Evolutionary conservation across 768 basidiomycete species (phyloP), one percentile per base, ranked within the genome.

Genomic region (Lentinula sp.): DNA sequence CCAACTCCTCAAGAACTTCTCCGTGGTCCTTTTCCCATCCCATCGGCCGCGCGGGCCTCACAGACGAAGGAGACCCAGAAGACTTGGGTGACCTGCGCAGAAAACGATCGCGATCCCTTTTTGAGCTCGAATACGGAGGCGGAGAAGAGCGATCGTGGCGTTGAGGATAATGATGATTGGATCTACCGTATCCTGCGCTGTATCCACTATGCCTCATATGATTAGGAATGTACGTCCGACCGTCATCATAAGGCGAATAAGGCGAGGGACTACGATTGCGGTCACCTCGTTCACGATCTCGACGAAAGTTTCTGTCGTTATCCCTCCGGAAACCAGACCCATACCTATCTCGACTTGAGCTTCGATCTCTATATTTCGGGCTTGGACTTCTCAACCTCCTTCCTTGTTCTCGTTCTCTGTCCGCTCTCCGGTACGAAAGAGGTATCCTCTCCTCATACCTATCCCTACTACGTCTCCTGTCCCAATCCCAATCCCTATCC

Each of bases 1-100:
- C 78, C 46, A 93, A 76, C 65, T 75, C 80, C 40, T 78, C 77
- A 46, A 81, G 63, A 6, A 87, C 76, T 37, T 70, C 71, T 42
- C 70, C 71, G 50, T 74, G 71, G 51, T 75, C 70, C 70, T 71
- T 74, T 65, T 75, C 71, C 66, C 70, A 68, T 56, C 74, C 74
- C 43, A 40, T 55, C 59, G 23, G 57, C 59, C 34, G 58, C 37
- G 18, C n/a, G 55, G 53, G 28, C 58, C 52, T 43, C 51, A 48
- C 31, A 63, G 56, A 34, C 5, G 74, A 74, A 16, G 71, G 73
- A 56, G 76, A 76, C 28, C 73, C 69, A 21, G 74, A 37, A 60
- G 48, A 5, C 50, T 54, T 18, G n/a, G 31, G 21, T 10, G 58
- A 59, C 42, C 21, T n/a, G 51, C 50, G 55, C 9, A 13, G 9